Evolutionary conservation across 768 basidiomycete species (phyloP).

Genomic region (Dendrothele bispora): DNA sequence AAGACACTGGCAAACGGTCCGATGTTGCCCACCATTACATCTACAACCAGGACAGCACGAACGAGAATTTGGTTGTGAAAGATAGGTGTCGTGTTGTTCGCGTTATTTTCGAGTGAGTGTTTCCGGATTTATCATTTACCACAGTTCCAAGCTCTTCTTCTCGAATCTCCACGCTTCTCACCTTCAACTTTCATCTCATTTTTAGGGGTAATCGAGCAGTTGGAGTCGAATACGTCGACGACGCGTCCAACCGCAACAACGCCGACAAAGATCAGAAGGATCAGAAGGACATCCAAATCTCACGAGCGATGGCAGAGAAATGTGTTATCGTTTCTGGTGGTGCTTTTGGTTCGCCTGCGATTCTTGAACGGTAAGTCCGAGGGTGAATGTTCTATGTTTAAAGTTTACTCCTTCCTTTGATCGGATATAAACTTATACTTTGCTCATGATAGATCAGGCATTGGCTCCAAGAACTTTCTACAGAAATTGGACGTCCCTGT

Average conservation of each 20-base stretch:
- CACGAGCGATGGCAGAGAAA: conserved; percentile 21
- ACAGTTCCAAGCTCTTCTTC: background rate
- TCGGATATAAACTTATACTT: background rate
- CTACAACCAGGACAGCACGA: conserved; percentile 25
- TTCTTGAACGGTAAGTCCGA: conserved; percentile 27
- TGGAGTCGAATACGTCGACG: conserved; percentile 31
- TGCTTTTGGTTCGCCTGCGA: conserved; percentile 31
- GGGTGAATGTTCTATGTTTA: background rate
- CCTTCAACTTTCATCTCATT: background rate
- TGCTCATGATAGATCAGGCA: conserved; percentile 46
- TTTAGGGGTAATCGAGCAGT: conserved; percentile 18
- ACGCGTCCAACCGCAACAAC: conserved; percentile 16
- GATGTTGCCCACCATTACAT: conserved; percentile 34
- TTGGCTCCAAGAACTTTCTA: conserved; percentile 42
- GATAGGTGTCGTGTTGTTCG: conserved; percentile 23
- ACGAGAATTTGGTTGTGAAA: conserved; percentile 20
- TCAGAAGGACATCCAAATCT: background rate
- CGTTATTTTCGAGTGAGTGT: conserved; percentile 27
- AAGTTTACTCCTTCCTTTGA: background rate
- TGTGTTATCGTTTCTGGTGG: conserved; percentile 30
- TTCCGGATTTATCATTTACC: background rate
- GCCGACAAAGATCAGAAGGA: conserved; percentile 16
- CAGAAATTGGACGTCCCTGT: conserved; percentile 33
- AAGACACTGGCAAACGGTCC: conserved; percentile 34
- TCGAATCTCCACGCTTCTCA: background rate